Base-by-base conservation (phyloP, 225 moss, liverwort and hornwort species). In the Straminergon stramineum region DNA sequence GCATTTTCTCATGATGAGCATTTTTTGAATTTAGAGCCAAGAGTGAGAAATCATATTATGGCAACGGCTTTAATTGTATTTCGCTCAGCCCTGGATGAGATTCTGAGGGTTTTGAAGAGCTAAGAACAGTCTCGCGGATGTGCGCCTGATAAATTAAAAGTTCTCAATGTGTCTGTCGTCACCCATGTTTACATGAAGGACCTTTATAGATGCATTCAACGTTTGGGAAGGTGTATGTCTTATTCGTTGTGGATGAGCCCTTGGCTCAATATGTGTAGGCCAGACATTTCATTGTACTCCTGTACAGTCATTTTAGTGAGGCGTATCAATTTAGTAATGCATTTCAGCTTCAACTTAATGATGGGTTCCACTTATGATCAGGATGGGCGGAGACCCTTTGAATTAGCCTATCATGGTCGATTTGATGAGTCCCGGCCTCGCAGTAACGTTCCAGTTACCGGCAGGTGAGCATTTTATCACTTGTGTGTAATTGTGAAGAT, bases 351-450 rank as follows among this genome's bases (percentile, higher is more conserved):
- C 32, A 57, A 77, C 85, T 85, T 83, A 83, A 79, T 79, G 83
- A 52, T 83, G 79, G 65, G 78, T 65, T 75, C 39, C 37, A 58
- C 70, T 79, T 55, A n/a, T 78, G 85, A 74, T 83, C 93, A 96
- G 96, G 97, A 95, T 89, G 97, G 97, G 17, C 92, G 91, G 75
- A 95, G 92, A 87, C 95, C 97, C 69, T 97, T 97, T 92, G 97
- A 97, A 90, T 91, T 97, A 70, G 95, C 70, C 30, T 97, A 96
- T 43, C 97, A 94, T 93, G 97, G 97, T 75, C 95, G 95, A 81
- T 97, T 93, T 94, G 97, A 96, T 79, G 97, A 97, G 52, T 96
- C 96, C 82, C 95, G 96, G 89, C 97, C 97, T 45, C 91, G 94
- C 65, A 95, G 95, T 73, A 95, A 93, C 89, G 93, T 92, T 84